A percentile compares a stretch with the other conserved stretches of the same genome.
Evolutionary conservation across 1,284 basidiomycete species (phyloP).

Genomic region (Papiliotrema laurentii): DNA sequence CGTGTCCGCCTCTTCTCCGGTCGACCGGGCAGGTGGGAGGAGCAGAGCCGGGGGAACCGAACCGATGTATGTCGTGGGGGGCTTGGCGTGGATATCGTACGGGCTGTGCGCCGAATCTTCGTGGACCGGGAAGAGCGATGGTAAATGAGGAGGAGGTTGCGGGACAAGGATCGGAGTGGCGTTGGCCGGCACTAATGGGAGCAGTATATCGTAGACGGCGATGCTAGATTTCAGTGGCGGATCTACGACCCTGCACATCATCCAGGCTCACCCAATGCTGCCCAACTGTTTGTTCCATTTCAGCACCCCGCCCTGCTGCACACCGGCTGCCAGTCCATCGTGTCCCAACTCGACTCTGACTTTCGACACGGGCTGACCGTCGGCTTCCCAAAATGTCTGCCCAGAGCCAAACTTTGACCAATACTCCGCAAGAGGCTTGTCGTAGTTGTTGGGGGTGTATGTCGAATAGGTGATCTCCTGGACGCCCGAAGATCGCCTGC

Average conservation of each 20-base stretch:
- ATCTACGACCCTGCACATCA: too few species aligned
- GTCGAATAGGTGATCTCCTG: slow-evolving; percentile 45
- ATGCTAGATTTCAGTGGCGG: slow-evolving; percentile 22
- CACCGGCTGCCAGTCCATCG: slow-evolving; percentile 42
- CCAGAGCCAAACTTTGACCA: slow-evolving; percentile 36
- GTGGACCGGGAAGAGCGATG: slow-evolving; percentile 30
- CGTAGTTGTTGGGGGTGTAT: slow-evolving; percentile 44
- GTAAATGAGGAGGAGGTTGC: slow-evolving; percentile 41
- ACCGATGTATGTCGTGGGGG: slow-evolving; percentile 41
- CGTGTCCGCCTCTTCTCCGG: not conserved
- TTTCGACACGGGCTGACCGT: slow-evolving; percentile 19
- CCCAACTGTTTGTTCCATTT: slow-evolving; percentile 37
- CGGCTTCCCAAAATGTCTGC: slow-evolving; percentile 23
- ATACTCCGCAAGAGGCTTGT: slow-evolving; percentile 42
- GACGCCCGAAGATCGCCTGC: slow-evolving; percentile 14
- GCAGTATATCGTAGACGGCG: slow-evolving; percentile 46
- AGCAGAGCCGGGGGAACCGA: slow-evolving; percentile 26
- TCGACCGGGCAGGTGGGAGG: slow-evolving; percentile 10
- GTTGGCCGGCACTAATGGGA: slow-evolving; percentile 28
- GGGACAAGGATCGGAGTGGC: slow-evolving; percentile 46
- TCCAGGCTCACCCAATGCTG: slow-evolving; percentile 34
- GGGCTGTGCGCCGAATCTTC: slow-evolving; percentile 11
- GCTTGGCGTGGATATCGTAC: slow-evolving; percentile 23
- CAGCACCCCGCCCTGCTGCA: slow-evolving; percentile 35
- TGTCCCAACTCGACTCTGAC: slow-evolving; percentile 43